Evolutionary conservation across 2,329 filamentous ascomycete species (phyloP), one percentile per base, ranked within the genome.

Genomic region (Trichoderma sp.): DNA sequence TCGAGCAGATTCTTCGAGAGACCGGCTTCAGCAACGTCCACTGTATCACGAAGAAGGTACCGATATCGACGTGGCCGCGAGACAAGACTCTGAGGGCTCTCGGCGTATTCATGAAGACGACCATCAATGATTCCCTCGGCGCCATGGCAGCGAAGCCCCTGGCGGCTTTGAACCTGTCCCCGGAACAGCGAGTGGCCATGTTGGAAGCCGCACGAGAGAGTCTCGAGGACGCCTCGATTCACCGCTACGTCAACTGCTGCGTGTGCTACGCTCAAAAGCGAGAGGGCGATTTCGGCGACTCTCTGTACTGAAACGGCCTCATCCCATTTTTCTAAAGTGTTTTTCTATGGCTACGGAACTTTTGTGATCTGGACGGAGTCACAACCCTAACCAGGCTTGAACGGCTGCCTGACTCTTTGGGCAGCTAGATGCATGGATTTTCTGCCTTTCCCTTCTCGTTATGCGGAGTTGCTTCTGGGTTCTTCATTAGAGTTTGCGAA

Each of bases 21-120:
- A 75, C 77, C 0, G 82, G 82, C 26, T 85, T 82, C 69, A 74
- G 74, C 30, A 78, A 81, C 66, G 74, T 83, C 7, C 74, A 76
- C 7, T 74, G 78, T 60, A 73, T 77, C 60, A 75, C 78, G 21
- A 77, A 79, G 66, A 79, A 79, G 65, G 76, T 82, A 3, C 80
- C 81, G n/a, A 75, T 83, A 50, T 80, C 79, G 0, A 71, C 75
- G 2, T 83, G 81, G 81, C 69, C 79, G 15, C 72, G 72, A 41
- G 79, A 82, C 64, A 75, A 75, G 71, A 67, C 69, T 6, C 71
- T 79, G 28, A 77, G 79, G 60, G 75, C 77, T 3, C 71, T 81
- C 1, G 82, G 81, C 3, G 71, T 79, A 34, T 77, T 82, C 65
- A 81, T 80, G 78, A 76, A 79, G 63, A 75, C 77, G 10, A 77